Evolutionary conservation across 2,329 filamentous ascomycete species (phyloP), one percentile per base, ranked within the genome.

Genomic region (Paecilomyces fulvus): DNA sequence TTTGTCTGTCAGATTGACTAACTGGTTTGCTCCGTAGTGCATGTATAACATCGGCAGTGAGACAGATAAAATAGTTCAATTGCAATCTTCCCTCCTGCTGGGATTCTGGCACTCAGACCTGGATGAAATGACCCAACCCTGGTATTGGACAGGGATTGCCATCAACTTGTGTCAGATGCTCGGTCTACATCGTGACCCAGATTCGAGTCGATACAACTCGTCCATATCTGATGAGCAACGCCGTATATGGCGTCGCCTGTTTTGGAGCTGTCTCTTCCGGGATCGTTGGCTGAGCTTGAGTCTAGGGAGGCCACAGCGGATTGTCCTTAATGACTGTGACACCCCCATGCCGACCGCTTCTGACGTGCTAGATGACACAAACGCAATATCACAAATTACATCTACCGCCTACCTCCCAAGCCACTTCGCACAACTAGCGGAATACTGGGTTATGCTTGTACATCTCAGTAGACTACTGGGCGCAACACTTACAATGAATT

Each of bases 91-190:
- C 7, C 66, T 78, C 1, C 58, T 78, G 0, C 64, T 79, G 53
- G 70, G 71, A 7, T 76, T 75, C 55, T 78, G 72, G 69, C 75
- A 75, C 52, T 70, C 70, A 0, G 70, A 75, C 37, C 64, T 70
- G 0, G 72, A 77, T 51, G 73, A 77, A 52, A 68, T 74, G 11
- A 69, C 67, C 8, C 71, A 75, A 9, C 70, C 75, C 0, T 78
- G 75, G 75, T 74, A 77, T 55, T 78, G 76, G 75, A 73, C 70
- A 3, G 74, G 76, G n/a, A 67, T 75, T 23, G 75, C 76, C 4
- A 73, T 78, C 52, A 70, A 66, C 28, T 66, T 78, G 2, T 73
- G 70, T 14, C 75, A 78, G 28, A 73, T 71, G 3, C 67, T 77
- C 1, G 76, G 77, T 0, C 64, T 79, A 0, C 75, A 79, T 59